These are phyloP conservation scores for Phytophthora macrochlamydospora DNA, from an alignment of 352 stramenopile genomes.

Conservation along the genomic window DNA sequence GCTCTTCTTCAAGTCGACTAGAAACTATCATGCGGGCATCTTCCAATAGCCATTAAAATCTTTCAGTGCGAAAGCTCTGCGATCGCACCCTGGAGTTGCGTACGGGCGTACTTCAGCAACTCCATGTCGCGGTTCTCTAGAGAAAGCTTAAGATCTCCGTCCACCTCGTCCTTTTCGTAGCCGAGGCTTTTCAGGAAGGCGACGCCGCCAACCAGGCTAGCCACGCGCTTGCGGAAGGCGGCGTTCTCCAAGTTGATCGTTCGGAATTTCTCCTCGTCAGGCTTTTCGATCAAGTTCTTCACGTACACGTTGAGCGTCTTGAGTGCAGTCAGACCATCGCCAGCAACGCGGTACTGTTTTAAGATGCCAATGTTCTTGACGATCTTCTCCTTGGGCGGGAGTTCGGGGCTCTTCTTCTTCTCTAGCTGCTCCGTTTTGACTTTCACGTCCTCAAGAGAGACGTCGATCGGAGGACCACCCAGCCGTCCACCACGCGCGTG, in stretches of 20 bases:
- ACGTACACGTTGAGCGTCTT: slow-evolving; percentile 90
- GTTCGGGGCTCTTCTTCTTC: slow-evolving; percentile 44
- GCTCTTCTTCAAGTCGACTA: not conserved
- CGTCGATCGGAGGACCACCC: slow-evolving; percentile 65
- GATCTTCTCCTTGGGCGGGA: slow-evolving; percentile 75
- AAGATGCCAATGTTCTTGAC: slow-evolving; percentile 78
- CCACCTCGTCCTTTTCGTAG: slow-evolving; percentile 87
- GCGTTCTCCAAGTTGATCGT: slow-evolving; percentile 91
- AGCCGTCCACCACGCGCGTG: slow-evolving; percentile 84
- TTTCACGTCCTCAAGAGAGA: slow-evolving; percentile 40
- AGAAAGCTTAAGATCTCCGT: slow-evolving; percentile 69
- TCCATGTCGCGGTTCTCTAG: slow-evolving; percentile 63
- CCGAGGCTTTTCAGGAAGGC: slow-evolving; percentile 86
- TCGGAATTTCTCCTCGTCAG: slow-evolving; percentile 90
- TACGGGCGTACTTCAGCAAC: slow-evolving; percentile 66
- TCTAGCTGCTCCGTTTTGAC: slow-evolving; percentile 21
- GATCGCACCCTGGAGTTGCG: slow-evolving; percentile 62
- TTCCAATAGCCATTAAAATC: not conserved
- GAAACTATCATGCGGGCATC: not conserved
- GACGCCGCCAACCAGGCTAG: slow-evolving; percentile 81
- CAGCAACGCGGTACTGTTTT: slow-evolving; percentile 86
- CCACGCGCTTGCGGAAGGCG: slow-evolving; percentile 91
- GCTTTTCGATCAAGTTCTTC: slow-evolving; percentile 88
- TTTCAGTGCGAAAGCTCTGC: slow-evolving; percentile 61
- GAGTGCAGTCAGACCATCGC: slow-evolving; percentile 78